Conservation (phyloP, 257 asterid genomes). For the Solanum clarkiae region DNA sequence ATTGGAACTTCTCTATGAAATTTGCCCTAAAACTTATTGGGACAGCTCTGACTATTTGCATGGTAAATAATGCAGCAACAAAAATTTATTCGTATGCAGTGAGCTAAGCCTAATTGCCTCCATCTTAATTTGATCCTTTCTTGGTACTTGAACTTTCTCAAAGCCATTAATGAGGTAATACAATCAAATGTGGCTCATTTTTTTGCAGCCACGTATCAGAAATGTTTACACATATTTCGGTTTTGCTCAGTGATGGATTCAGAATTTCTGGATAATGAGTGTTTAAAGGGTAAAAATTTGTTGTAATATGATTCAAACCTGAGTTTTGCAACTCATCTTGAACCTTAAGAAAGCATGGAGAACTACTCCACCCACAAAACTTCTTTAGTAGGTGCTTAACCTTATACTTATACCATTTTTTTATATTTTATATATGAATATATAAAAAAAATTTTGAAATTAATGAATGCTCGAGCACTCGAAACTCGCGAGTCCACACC, state of each 20-base stretch:
- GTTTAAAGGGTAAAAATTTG: too few species aligned
- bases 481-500: too few species aligned
- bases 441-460: rapidly evolving
- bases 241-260: too few species aligned
- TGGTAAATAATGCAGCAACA: background rate
- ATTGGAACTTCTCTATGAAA: too few species aligned
- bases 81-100: background rate
- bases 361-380: rapidly evolving
- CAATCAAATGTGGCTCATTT: background rate
- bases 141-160: background rate
- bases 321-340: rapidly evolving
- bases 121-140: background rate
- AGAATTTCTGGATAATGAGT: too few species aligned
- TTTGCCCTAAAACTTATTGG: too few species aligned
- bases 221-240: background rate
- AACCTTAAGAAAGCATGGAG: too few species aligned
- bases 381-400: too few species aligned
- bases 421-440: too few species aligned
- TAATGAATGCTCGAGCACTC: too few species aligned
- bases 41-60: background rate
- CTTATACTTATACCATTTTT: too few species aligned
- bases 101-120: background rate
- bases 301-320: too few species aligned
- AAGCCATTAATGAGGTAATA: background rate
- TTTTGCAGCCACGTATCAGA: background rate